Evolutionary conservation across 1,284 basidiomycete genomes (phyloP), one percentile per base, ranked within the genome.

Genomic region (Malassezia brasiliensis): DNA sequence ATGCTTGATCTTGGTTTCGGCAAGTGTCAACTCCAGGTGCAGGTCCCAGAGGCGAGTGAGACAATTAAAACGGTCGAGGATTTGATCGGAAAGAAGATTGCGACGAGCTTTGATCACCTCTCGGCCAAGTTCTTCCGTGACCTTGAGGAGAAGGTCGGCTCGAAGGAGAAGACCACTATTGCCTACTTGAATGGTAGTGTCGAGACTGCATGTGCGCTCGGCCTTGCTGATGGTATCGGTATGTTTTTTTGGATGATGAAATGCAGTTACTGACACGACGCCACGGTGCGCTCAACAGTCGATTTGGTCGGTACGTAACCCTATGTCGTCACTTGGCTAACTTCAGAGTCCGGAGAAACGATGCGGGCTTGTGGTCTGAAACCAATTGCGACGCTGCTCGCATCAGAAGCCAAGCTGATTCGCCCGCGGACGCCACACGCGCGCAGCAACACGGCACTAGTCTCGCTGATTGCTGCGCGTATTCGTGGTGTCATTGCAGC

Each of bases 311-410:
- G 88, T 87, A 67, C 68, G 85, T 80, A 11, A 5, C 19, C 4
- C 14, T 6, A 17, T 7, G 25, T 17, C 22, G n/a, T 9, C 22
- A 30, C 40, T 17, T 19, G 19, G 12, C 25, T 39, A 20, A 47
- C 36, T 17, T 12, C 54, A 89, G 93, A 98, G 77, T 94, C 89
- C n/a, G 93, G 93, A 30, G 94, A 98, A 69, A 99, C 93, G 1
- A 99, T 99, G 94, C 88, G 93, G 39, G 94, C 93, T 22, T 93
- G 91, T 2, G 93, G 93, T 45, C 80, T 99, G 51, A 87, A 88
- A 76, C 83, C 90, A 31, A 94, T 98, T 70, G 49, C 50, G 25
- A 86, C 85, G 41, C 77, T 98, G 14, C 82, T 96, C 53, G 76
- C 83, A 42, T 88, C 90, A 0, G 87, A 99, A 78, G 93, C 93